Evolutionary conservation across 148 eudicot species (phyloP).

Genomic region (Persicaria maculosa): DNA sequence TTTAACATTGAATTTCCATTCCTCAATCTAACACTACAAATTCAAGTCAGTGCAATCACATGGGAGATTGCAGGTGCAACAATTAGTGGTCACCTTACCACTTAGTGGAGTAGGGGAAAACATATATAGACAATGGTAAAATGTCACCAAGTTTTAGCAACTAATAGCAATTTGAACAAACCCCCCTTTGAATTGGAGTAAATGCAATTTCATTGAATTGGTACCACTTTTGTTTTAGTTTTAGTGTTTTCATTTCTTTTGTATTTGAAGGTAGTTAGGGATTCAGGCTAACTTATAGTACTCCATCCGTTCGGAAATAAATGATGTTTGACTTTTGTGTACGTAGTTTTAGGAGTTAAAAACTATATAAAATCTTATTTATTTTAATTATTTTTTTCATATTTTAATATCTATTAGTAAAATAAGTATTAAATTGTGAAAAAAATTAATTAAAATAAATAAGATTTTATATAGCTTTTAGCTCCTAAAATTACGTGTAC

Average conservation of each 20-base stretch:
- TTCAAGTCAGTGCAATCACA: neutral
- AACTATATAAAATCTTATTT: too few relatives aligned
- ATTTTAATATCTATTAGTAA: too few relatives aligned
- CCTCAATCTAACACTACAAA: neutral
- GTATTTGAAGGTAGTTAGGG: too few relatives aligned
- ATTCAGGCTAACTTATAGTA: too few relatives aligned
- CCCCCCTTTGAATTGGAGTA: neutral
- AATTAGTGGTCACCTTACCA: neutral
- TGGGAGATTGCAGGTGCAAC: neutral
- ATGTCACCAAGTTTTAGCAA: neutral
- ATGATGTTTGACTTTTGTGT: too few relatives aligned
- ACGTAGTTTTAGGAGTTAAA: too few relatives aligned
- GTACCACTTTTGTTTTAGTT: neutral
- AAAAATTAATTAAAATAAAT: too few relatives aligned
- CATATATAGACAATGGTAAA: neutral
- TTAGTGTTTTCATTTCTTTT: neutral
- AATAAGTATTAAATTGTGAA: too few relatives aligned
- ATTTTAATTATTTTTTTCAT: too few relatives aligned
- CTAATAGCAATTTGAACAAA: constrained; percentile 4
- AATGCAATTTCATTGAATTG: neutral
- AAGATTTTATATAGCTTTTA: too few relatives aligned
- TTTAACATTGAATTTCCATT: neutral
- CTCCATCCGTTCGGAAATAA: too few relatives aligned
- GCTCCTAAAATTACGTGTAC: too few relatives aligned
- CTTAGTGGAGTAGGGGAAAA: neutral